phyloP scores from a whole-genome alignment of 1,284 basidiomycete genomes.

The Apiotrichum siamense region DNA sequence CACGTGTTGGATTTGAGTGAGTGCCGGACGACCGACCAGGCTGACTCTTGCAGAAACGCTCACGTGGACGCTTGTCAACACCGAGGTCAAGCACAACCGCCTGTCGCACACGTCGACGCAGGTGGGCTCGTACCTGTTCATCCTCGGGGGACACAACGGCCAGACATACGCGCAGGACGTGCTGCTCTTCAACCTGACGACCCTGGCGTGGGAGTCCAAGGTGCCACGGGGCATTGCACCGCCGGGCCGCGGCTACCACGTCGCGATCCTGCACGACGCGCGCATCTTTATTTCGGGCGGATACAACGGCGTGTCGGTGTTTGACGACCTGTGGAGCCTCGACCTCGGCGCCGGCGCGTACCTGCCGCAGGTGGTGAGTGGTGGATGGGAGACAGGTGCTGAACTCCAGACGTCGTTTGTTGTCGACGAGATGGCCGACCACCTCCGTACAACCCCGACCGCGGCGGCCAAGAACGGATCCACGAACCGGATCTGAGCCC shows the following conservation, averaged over 20 bases:
- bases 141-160: slow-evolving; percentile 82
- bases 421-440: slow-evolving; percentile 33
- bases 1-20: slow-evolving; percentile 78
- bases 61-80: slow-evolving; percentile 62
- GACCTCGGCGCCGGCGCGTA: slow-evolving; percentile 84
- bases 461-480: slow-evolving; percentile 7
- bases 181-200: slow-evolving; percentile 78
- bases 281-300: slow-evolving; percentile 82
- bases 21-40: slow-evolving; percentile 26
- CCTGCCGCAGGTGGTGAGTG: slow-evolving; percentile 69
- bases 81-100: slow-evolving; percentile 58
- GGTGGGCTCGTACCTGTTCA: slow-evolving; percentile 87
- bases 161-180: slow-evolving; percentile 70
- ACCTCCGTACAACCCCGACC: slow-evolving; percentile 3
- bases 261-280: slow-evolving; percentile 71
- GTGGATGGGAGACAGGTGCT: neutral
- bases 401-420: slow-evolving; percentile 36
- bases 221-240: slow-evolving; percentile 60
- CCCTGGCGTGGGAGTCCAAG: slow-evolving; percentile 52
- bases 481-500: slow-evolving; percentile 5
- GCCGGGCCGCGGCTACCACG: slow-evolving; percentile 66
- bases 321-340: slow-evolving; percentile 75
- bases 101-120: slow-evolving; percentile 82
- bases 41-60: slow-evolving; percentile 55
- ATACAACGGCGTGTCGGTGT: slow-evolving; percentile 72